Evolutionary conservation across 257 asterid species (phyloP), one percentile per base, ranked within the genome.

Genomic region (Vinca minor): DNA sequence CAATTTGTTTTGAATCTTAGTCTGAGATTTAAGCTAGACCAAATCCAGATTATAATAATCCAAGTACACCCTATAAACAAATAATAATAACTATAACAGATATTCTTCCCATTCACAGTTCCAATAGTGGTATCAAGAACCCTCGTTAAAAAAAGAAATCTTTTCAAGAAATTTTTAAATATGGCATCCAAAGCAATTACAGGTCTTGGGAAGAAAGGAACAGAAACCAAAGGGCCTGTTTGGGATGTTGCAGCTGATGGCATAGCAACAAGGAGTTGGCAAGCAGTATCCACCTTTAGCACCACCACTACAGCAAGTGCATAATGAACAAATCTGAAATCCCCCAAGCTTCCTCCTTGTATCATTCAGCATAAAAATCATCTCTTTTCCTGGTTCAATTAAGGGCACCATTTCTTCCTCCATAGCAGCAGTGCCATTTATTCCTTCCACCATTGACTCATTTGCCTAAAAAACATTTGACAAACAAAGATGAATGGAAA

Each of bases 151-250:
- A 63, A 1, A 64, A 63, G 49, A 64, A 46, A 62, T 57, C n/a
- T 20, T 68, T 39, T 56, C 38, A 50, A 48, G 34, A 68, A 41
- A 38, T 55, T 63, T n/a, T 67, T 63, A 81, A 76, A 71, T 52
- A 75, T 87, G 93, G 80, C 97, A 90, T 55, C 85, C 82, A 71
- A 86, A 76, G 81, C 96, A 88, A 77, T 81, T 84, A 63, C 96
- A 88, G 44, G 93, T 80, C 79, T 77, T 83, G 77, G 95, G 96
- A 69, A 88, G 82, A 83, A 88, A 88, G 46, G 96, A 84, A 49
- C 96, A 88, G 76, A 67, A 84, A 1, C 96, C 96, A 72, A 88
- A 88, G 76, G 96, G 96, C 80, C 90, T 81, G 79, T 88, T 83
- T 63, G 96, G 96, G 38, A 88, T 88, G 77, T 88, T 86, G 87